Evolutionary conservation across 129 eudicot species (phyloP).

Genomic region (Logfia minima): DNA sequence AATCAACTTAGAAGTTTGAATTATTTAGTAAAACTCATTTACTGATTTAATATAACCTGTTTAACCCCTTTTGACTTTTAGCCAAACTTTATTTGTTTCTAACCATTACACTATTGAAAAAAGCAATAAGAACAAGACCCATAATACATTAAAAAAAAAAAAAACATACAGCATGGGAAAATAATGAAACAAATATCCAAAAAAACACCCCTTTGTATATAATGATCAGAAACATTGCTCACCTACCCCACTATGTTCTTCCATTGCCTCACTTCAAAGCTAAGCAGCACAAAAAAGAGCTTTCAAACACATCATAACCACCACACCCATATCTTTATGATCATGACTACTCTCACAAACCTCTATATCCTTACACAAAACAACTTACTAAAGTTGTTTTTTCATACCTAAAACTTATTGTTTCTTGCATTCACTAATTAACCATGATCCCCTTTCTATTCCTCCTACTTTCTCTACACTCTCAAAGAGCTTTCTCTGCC

Average conservation of each 20-base stretch:
- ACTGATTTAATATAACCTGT: too few relatives aligned
- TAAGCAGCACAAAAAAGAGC: constrained; percentile 40
- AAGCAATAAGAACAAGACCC: neutral
- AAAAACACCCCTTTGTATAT: constrained; percentile 13
- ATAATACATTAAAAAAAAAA: neutral
- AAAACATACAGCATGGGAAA: neutral
- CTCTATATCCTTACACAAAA: constrained; percentile 27
- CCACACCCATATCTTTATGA: constrained; percentile 29
- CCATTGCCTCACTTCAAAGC: constrained; percentile 55
- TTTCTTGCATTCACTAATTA: constrained; percentile 9
- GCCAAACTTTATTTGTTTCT: too few relatives aligned
- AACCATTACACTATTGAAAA: neutral
- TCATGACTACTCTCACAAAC: constrained; percentile 25
- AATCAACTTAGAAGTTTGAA: too few relatives aligned
- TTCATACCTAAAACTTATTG: constrained; percentile 19
- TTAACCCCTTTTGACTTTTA: too few relatives aligned
- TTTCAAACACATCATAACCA: constrained; percentile 31
- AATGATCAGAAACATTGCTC: constrained; percentile 15
- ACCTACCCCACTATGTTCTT: constrained; percentile 36
- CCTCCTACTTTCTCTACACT: constrained; percentile 35
- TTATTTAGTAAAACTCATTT: too few relatives aligned
- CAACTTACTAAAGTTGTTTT: neutral
- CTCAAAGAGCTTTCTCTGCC: constrained; percentile 36
- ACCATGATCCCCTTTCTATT: constrained; percentile 35
- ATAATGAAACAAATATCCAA: constrained; percentile 4